Conservation (phyloP, 1,284 basidiomycete genomes). For the Coniferiporia sulphurascens region DNA sequence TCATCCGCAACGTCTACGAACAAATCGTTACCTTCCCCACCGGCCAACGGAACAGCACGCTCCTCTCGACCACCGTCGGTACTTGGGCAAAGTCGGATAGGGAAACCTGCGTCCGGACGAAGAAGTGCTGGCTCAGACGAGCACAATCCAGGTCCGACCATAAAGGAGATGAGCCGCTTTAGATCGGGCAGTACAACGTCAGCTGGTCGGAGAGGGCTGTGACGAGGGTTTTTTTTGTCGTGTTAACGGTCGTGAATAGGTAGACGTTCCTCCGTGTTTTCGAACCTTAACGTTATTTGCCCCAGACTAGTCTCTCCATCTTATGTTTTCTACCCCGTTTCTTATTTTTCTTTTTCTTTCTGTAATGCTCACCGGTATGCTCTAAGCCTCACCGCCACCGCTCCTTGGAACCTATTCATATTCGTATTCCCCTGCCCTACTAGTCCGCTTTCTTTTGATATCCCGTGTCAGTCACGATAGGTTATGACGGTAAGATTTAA, state of each 20-base stretch:
- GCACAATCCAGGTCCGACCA: not conserved
- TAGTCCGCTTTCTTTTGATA: not conserved
- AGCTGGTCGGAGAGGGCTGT: not conserved
- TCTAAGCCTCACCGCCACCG: constrained; percentile 1
- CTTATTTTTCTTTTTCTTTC: not conserved
- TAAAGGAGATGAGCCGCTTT: constrained; percentile 7
- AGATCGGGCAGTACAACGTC: constrained; percentile 16
- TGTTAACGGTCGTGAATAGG: constrained; percentile 2
- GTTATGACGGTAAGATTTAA: constrained; percentile 14
- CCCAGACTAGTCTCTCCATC: not conserved
- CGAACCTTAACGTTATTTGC: constrained; percentile 6
- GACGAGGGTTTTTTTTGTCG: not conserved
- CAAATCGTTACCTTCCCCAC: constrained; percentile 14
- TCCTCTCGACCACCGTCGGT: constrained; percentile 10
- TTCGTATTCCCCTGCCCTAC: constrained; percentile 10
- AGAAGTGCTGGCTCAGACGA: constrained; percentile 14
- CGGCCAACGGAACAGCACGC: not conserved
- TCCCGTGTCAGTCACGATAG: constrained; percentile 9
- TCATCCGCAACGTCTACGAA: constrained; percentile 11
- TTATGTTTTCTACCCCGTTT: not conserved
- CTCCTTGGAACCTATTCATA: constrained; percentile 15
- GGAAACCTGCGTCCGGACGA: constrained; percentile 17
- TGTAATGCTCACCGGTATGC: constrained; percentile 10
- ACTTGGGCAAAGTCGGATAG: constrained; percentile 20
- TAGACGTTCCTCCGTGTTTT: constrained; percentile 8